Conservation (phyloP, 148 eudicot genomes). For the Gaultheria prostrata region DNA sequence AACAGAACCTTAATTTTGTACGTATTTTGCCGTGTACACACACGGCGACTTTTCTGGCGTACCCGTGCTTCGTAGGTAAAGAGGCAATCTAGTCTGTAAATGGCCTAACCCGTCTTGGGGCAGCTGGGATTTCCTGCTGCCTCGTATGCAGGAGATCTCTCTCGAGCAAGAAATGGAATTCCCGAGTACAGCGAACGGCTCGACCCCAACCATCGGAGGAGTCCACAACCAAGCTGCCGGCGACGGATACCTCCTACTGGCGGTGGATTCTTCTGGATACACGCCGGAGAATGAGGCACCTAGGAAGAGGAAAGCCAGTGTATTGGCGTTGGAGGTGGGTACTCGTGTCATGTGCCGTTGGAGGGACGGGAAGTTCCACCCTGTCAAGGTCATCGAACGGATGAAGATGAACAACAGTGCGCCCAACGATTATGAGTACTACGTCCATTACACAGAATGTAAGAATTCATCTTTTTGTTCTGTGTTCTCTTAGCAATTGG, state of each 20-base stretch:
- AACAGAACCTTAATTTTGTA: no score
- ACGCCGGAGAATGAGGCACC: conserved; percentile 26
- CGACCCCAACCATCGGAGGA: background rate
- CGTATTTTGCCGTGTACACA: no score
- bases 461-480: conserved; percentile 19
- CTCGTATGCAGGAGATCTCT: no score
- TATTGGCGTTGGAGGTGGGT: conserved; percentile 71
- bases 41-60: no score
- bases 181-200: background rate
- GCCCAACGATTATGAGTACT: conserved; percentile 76
- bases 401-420: conserved; percentile 43
- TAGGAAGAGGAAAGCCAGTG: conserved; percentile 34
- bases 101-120: no score
- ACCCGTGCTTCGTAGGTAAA: no score
- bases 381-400: conserved; percentile 90
- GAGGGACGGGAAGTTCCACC: conserved; percentile 82
- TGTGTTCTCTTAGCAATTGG: background rate
- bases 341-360: conserved; percentile 83
- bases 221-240: conserved; percentile 15
- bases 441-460: conserved; percentile 96
- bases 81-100: no score
- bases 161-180: no score
- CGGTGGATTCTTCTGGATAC: conserved; percentile 19
- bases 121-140: no score
- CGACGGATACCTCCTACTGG: conserved; percentile 24